phyloP scores from a whole-genome alignment of 2,329 filamentous ascomycete genomes.

The Ilyonectria sp. region DNA sequence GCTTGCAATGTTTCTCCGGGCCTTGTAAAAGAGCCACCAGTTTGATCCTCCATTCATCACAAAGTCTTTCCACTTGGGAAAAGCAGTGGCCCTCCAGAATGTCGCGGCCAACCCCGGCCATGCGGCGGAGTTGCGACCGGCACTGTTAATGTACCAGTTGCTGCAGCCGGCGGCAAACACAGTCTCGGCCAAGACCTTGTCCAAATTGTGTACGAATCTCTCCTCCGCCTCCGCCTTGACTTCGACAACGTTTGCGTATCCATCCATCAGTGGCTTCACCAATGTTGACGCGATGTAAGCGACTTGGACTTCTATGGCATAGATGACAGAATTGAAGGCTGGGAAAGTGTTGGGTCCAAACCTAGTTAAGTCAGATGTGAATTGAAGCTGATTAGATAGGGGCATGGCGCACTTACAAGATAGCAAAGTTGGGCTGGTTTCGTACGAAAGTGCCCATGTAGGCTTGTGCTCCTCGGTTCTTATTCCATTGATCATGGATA shows the following conservation, averaged over 20 bases:
- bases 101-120: constrained; percentile 23
- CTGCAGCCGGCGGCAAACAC: constrained; percentile 57
- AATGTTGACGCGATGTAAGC: constrained; percentile 38
- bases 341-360: constrained; percentile 36
- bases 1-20: neutral
- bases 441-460: constrained; percentile 50
- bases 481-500: constrained; percentile 47
- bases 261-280: constrained; percentile 27
- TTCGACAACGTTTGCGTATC: constrained; percentile 14
- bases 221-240: constrained; percentile 51
- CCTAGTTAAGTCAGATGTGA: neutral
- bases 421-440: constrained; percentile 52
- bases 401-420: constrained; percentile 35
- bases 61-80: constrained; percentile 6
- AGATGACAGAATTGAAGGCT: constrained; percentile 51
- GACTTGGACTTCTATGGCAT: constrained; percentile 38
- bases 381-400: neutral
- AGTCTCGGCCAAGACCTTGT: constrained; percentile 49
- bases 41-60: neutral
- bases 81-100: constrained; percentile 13
- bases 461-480: constrained; percentile 47
- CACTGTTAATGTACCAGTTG: constrained; percentile 59
- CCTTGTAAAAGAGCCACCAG: neutral
- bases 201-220: constrained; percentile 48
- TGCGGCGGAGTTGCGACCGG: constrained; percentile 51